Evolutionary conservation across 352 stramenopile genomes (phyloP).

Genomic region (Phytopythium cucurbitacearum): DNA sequence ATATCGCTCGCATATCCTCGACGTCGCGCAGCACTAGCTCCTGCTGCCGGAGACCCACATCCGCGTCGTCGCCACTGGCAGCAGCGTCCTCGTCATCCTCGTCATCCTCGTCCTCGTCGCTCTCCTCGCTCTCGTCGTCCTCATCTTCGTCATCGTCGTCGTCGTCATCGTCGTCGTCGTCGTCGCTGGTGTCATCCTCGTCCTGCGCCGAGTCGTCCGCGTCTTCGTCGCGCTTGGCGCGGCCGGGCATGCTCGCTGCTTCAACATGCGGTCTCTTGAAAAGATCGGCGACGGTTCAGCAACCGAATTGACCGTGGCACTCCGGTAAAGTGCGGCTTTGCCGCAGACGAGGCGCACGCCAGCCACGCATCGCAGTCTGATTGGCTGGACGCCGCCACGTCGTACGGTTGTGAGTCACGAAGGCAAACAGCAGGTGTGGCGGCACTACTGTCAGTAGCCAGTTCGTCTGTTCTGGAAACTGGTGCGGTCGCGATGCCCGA

Average conservation of each 20-base stretch:
- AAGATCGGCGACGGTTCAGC: conserved; percentile 1
- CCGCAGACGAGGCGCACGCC: neutral
- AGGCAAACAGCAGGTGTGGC: too few species aligned
- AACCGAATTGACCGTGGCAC: neutral
- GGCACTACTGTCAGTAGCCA: conserved; percentile 2
- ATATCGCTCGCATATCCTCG: conserved; percentile 40
- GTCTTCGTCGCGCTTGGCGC: neutral
- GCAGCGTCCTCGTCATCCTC: conserved; percentile 17
- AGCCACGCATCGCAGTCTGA: conserved; percentile 4
- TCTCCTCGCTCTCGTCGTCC: conserved; percentile 11
- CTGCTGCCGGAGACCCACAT: too few species aligned
- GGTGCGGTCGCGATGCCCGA: too few species aligned
- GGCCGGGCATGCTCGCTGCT: neutral
- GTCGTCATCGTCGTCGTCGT: conserved; percentile 19
- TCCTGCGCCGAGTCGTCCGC: conserved; percentile 1
- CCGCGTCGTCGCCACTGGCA: too few species aligned
- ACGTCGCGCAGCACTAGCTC: conserved; percentile 32
- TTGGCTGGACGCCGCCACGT: neutral
- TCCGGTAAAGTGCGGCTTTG: neutral
- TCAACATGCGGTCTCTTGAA: conserved; percentile 1
- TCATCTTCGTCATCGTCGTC: conserved; percentile 10
- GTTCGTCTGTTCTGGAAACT: too few species aligned
- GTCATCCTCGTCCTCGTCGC: conserved; percentile 7
- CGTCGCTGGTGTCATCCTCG: conserved; percentile 1
- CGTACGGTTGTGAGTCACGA: neutral